Conservation (phyloP, 176 grass and related monocot genomes). For the Tillandsia leiboldiana region DNA sequence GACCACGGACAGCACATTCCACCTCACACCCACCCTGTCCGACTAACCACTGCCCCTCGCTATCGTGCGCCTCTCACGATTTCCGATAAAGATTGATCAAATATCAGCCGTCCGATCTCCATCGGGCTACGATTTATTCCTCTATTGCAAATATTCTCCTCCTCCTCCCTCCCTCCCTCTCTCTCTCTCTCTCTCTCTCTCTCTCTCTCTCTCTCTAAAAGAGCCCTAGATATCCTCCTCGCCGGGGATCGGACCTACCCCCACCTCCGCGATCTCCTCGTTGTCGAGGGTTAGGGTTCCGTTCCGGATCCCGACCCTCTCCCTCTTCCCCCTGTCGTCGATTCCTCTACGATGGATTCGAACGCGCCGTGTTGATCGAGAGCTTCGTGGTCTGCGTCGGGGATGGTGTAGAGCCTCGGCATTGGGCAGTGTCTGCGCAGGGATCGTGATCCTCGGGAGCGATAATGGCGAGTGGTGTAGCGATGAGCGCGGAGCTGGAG, state of each 20-base stretch:
- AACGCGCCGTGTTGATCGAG: neutral
- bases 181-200: too few relatives aligned
- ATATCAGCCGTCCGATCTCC: neutral
- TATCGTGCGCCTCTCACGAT: neutral
- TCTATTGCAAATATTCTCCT: too few relatives aligned
- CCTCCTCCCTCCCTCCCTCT: too few relatives aligned
- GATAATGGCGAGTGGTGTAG: slow-evolving; percentile 71
- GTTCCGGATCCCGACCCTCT: neutral
- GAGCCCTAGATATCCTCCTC: neutral
- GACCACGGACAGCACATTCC: slow-evolving; percentile 7
- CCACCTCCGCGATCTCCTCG: neutral
- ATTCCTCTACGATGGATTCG: neutral
- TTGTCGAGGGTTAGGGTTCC: neutral
- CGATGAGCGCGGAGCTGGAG: slow-evolving; percentile 89
- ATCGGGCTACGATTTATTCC: neutral
- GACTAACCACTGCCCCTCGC: neutral
- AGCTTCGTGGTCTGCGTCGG: neutral
- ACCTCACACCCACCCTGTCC: neutral
- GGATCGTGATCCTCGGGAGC: neutral
- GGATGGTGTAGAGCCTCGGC: neutral
- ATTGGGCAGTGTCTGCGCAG: neutral
- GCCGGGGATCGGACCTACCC: neutral
- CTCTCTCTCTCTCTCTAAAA: neutral
- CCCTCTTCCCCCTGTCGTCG: neutral
- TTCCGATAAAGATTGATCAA: neutral